phyloP scores from a whole-genome alignment of 192 early-diverging fungal genomes.

The Coemansia aciculifera region DNA sequence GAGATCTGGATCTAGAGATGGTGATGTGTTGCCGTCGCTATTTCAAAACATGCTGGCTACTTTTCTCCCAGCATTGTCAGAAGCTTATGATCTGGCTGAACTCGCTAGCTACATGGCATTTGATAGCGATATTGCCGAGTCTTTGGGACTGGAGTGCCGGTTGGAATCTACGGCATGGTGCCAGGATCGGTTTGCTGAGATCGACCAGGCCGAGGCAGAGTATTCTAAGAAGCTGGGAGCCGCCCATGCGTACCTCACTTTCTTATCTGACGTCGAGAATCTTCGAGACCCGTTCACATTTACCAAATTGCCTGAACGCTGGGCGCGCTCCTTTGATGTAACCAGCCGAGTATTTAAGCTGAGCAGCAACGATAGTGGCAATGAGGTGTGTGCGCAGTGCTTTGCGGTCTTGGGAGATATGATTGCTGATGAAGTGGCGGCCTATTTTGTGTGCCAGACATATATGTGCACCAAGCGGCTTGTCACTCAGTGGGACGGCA shows the following conservation, averaged over 20 bases:
- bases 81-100: slow-evolving; percentile 3
- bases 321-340: slow-evolving; percentile 18
- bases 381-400: background rate
- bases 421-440: slow-evolving; percentile 8
- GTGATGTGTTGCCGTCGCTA: background rate
- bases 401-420: slow-evolving; percentile 13
- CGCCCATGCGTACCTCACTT: slow-evolving; percentile 19
- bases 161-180: slow-evolving; percentile 8
- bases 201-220: background rate
- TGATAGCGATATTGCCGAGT: background rate
- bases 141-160: slow-evolving; percentile 13
- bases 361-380: background rate
- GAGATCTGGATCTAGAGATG: background rate
- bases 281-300: slow-evolving; percentile 40
- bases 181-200: background rate
- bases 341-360: background rate
- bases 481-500: background rate
- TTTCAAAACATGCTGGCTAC: background rate
- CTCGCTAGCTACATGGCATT: slow-evolving; percentile 17
- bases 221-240: background rate
- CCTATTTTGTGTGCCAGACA: slow-evolving; percentile 36
- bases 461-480: slow-evolving; percentile 12
- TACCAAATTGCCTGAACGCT: slow-evolving; percentile 13
- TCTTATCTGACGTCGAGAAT: background rate
- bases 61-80: slow-evolving; percentile 3